Percentiles rank a stretch among this genome's conserved stretches.
phyloP scores from a whole-genome alignment of 1,139 yeast genomes.

The Pneumocystis carinii region DNA sequence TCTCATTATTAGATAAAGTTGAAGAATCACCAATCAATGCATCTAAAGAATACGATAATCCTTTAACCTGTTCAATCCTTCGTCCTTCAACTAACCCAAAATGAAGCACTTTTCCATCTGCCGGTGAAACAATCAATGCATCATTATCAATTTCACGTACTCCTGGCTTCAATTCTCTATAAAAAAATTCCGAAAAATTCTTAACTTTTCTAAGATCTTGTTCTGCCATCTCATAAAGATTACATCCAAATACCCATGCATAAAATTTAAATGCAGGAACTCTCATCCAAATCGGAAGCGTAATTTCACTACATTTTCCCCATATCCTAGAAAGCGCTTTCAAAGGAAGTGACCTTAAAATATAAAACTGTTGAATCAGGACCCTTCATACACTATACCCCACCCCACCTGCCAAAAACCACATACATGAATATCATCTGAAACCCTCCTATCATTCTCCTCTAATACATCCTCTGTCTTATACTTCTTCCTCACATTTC shows the following conservation, averaged over 20 bases:
- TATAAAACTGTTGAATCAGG: constrained; percentile 40
- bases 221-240: constrained; percentile 76
- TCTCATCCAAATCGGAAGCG: constrained; percentile 78
- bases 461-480: background rate
- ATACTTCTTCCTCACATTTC: constrained; percentile 2
- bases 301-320: constrained; percentile 79
- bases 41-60: constrained; percentile 81
- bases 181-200: constrained; percentile 83
- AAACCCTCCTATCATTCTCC: background rate
- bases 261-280: constrained; percentile 69
- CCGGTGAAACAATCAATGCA: constrained; percentile 61
- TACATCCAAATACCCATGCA: constrained; percentile 70
- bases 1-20: constrained; percentile 14
- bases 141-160: constrained; percentile 57
- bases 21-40: constrained; percentile 60
- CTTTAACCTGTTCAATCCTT: constrained; percentile 91
- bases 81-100: constrained; percentile 58
- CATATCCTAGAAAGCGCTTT: constrained; percentile 83
- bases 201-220: constrained; percentile 58
- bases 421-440: constrained; percentile 14
- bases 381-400: constrained; percentile 47
- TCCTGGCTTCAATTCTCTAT: constrained; percentile 65
- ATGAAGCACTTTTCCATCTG: constrained; percentile 83
- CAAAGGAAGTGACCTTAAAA: constrained; percentile 79
- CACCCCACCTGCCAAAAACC: constrained; percentile 18